Base-by-base conservation (phyloP, 805 yeast genomes). In the Schwanniomyces vanrijiae region DNA sequence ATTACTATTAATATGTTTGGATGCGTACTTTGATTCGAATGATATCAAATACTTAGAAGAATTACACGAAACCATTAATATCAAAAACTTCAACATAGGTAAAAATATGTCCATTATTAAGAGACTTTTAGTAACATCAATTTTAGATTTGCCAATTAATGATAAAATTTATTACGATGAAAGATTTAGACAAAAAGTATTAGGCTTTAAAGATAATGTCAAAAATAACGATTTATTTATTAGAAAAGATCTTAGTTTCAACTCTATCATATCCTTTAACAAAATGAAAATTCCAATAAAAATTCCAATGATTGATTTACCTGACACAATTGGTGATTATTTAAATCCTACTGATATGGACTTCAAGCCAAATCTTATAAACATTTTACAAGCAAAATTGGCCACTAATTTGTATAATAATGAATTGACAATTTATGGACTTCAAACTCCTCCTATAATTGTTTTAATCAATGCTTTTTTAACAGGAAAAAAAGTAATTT, bases 341-440 rank as follows among this genome's bases (percentile, higher is more conserved):
- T 52, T 71, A 35, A 73, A 73, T 48, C 78, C 78, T 4, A 73
- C 78, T 1, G 78, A 73, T 53, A 52, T 73, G 48, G 70, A 71
- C 50, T 70, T 73, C 55, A 69, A 68, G 48, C 65, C 66, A 11
- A 73, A 60, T 54, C 60, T 64, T 45, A 70, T 69, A 43, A 66
- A 56, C 34, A 45, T 65, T 16, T 64, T 68, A 29, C 69, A 70
- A 35, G 59, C 73, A 2, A 63, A 65, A 20, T 54, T 80, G 38
- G 66, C 54, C 21, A 61, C 64, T 34, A 65, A 43, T 45, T 69
- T 49, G 38, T 62, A 68, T 44, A 71, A 75, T 51, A 72, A 76
- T 38, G 82, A 80, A 42, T 61, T 81, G 42, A 76, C 82, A 1
- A 73, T 77, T 10, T 78, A 78, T 58, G 85, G 85, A 0, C 58